Evolutionary conservation across 352 stramenopile species (phyloP).

Genomic region (Phytophthora sansomeana): DNA sequence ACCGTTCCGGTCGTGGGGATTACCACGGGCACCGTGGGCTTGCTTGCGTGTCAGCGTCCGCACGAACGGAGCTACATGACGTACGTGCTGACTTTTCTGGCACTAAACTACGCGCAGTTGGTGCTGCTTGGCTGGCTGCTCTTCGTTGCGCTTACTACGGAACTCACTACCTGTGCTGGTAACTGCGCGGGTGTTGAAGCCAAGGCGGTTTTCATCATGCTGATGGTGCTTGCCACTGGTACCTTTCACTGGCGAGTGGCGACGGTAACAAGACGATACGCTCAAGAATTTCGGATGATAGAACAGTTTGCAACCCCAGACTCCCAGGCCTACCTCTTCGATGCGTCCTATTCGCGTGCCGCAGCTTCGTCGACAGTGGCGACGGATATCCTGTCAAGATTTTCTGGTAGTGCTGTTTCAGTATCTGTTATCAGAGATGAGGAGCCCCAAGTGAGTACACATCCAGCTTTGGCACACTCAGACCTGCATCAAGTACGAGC

Average conservation of each 20-base stretch:
- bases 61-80: slow-evolving; percentile 34
- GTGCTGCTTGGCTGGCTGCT: slow-evolving; percentile 37
- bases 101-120: slow-evolving; percentile 45
- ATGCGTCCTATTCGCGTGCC: slow-evolving; percentile 17
- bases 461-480: neutral
- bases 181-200: slow-evolving; percentile 22
- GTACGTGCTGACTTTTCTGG: slow-evolving; percentile 45
- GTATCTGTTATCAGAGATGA: slow-evolving; percentile 1
- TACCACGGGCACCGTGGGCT: slow-evolving; percentile 35
- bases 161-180: slow-evolving; percentile 23
- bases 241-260: slow-evolving; percentile 42
- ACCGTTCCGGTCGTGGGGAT: slow-evolving; percentile 38
- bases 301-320: slow-evolving; percentile 17
- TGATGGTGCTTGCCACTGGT: slow-evolving; percentile 33
- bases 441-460: neutral
- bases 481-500: too few relatives aligned
- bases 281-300: slow-evolving; percentile 46
- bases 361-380: slow-evolving; percentile 23
- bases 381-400: slow-evolving; percentile 29
- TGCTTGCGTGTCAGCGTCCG: slow-evolving; percentile 37
- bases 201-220: slow-evolving; percentile 36
- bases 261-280: slow-evolving; percentile 38
- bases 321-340: slow-evolving; percentile 1
- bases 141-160: slow-evolving; percentile 27
- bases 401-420: slow-evolving; percentile 15